Evolutionary conservation across 148 eudicot species (phyloP), one percentile per base, ranked within the genome.

Genomic region (Silene conica): DNA sequence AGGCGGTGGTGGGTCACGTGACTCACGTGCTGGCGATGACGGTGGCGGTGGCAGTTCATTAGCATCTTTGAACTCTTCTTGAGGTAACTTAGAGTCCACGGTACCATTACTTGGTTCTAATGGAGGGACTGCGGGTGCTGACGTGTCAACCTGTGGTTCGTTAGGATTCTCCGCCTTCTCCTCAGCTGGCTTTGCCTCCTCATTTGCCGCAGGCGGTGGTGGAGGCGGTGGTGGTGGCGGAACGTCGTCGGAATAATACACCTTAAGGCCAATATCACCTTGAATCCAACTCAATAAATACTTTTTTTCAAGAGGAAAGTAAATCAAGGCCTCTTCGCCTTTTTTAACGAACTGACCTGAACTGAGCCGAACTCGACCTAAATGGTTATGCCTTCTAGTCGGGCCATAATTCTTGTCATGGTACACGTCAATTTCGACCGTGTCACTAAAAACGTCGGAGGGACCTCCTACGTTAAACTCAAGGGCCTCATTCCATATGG

Each of bases 321-420:
- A 94, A 72, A 91, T 89, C 81, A 94, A 74, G 9, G 97, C 98
- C 76, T 94, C 98, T 67, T 94, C 97, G 7, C 98, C 98, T 77
- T 82, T 87, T 74, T 66, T 83, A 4, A 91, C 97, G 71, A 88
- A 91, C 79, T 88, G 97, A 7, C 63, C 22, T 1, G 96, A 81
- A 54, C 20, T 75, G 64, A 94, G 58, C 71, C 88, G 63, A 1
- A 94, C 89, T 65, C 96, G 69, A 38, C 98, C 98, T 31, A 94
- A 80, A 64, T 89, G 87, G 69, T 88, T 89, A 76, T 79, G 86
- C 73, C 96, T 76, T 0, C 89, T 83, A 7, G 96, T 94, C 0
- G 97, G 89, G 0, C 97, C 97, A 2, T 85, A 73, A n/a, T 67
- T 78, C 80, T 78, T 85, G 65, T 94, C 98, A 54, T 94, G 98